These are phyloP conservation scores for Pyrus hybrid DNA, from an alignment of 331 rosid species.

Conservation along the genomic window DNA sequence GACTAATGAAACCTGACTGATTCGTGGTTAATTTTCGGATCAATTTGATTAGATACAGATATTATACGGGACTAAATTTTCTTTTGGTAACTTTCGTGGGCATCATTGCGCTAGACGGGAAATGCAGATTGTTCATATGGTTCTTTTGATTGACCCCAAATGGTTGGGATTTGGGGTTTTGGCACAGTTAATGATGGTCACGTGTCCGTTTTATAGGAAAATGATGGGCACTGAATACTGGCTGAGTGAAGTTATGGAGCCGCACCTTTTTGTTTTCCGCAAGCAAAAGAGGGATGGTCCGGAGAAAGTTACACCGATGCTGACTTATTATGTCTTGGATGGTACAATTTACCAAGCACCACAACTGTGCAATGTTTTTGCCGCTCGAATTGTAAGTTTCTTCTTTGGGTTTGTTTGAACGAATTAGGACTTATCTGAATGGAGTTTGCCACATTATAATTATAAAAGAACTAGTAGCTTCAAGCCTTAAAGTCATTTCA, in stretches of 20 bases:
- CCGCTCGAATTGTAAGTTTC: conserved; percentile 64
- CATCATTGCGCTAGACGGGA: not conserved
- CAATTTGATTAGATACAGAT: not conserved
- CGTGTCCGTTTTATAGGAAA: conserved; percentile 37
- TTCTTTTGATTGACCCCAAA: not conserved
- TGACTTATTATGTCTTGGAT: conserved; percentile 76
- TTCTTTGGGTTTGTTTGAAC: not conserved
- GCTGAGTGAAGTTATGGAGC: conserved; percentile 79
- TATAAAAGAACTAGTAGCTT: not conserved
- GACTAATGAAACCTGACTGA: not conserved
- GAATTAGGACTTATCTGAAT: not conserved
- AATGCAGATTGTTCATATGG: not conserved
- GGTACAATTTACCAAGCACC: conserved; percentile 94
- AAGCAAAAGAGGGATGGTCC: conserved; percentile 91
- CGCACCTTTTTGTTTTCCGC: conserved; percentile 68
- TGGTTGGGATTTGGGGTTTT: not conserved
- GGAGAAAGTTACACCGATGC: conserved; percentile 79
- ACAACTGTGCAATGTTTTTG: conserved; percentile 80
- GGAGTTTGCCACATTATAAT: not conserved
- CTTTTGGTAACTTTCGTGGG: not conserved
- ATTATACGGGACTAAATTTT: not conserved
- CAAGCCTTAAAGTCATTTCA: not conserved
- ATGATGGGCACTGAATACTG: conserved; percentile 68
- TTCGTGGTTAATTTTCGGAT: not conserved
- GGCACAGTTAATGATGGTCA: conserved; percentile 4